phyloP scores from a whole-genome alignment of 805 yeast species.

The Hanseniaspora guilliermondii region DNA sequence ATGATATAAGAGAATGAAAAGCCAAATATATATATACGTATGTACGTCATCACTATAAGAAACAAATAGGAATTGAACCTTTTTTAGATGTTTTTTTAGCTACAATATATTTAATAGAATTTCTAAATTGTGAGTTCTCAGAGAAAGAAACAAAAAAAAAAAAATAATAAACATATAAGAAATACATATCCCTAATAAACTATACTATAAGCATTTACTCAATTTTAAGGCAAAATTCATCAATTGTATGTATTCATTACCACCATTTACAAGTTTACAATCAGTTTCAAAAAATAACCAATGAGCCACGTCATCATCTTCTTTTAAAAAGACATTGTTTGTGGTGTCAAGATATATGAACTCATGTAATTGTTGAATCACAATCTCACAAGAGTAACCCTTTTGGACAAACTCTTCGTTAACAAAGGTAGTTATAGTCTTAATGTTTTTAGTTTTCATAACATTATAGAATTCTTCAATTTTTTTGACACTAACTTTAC shows the following conservation, averaged over 20 bases:
- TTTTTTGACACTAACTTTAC: constrained; percentile 46
- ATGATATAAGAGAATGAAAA: neutral
- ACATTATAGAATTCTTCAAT: constrained; percentile 33
- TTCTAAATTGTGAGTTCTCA: no score
- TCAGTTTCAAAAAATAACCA: constrained; percentile 61
- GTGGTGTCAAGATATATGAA: constrained; percentile 25
- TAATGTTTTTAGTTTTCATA: constrained; percentile 27
- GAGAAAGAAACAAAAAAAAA: no score
- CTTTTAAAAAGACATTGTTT: constrained; percentile 29
- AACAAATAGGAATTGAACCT: no score
- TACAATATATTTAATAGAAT: no score
- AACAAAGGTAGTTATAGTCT: constrained; percentile 33
- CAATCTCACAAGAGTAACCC: constrained; percentile 72
- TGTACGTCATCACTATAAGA: no score
- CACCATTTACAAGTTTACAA: constrained; percentile 62
- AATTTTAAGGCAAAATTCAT: constrained; percentile 49
- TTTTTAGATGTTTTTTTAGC: no score
- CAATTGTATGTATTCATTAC: constrained; percentile 77
- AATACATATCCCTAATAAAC: no score
- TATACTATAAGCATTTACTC: constrained; percentile 14
- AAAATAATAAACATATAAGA: no score
- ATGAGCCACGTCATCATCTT: constrained; percentile 48
- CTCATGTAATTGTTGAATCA: constrained; percentile 62
- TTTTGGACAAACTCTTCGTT: constrained; percentile 38
- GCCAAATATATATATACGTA: neutral